Base-by-base conservation (phyloP, 2,329 filamentous ascomycete species). In the Diaporthe batatas region DNA sequence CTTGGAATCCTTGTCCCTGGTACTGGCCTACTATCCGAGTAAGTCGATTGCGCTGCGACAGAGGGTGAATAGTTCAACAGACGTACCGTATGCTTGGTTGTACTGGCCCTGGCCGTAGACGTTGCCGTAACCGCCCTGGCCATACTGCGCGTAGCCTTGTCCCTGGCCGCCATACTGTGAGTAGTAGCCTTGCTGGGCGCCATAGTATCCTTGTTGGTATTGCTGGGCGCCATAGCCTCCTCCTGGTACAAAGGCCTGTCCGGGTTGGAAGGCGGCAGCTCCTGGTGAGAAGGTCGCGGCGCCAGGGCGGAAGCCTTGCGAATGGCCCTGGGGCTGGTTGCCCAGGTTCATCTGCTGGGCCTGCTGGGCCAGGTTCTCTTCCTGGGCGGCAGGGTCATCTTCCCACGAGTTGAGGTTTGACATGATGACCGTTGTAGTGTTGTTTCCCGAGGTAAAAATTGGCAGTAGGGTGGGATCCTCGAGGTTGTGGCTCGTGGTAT, bases 381-480 rank as follows among this genome's bases (percentile, higher is more conserved):
- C 92, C 86, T 94, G 92, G 75, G 90, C 91, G 71, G 92, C 87
- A 79, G 92, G 91, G 80, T 95, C 94, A 80, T 97, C 94, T 85
- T 98, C 95, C 94, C 96, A 98, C 75, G 95, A 98, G 83, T 97
- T 95, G 79, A 94, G 93, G 83, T 95, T 91, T 79, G 95, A 93
- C 95, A 98, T 98, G 80, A 71, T 88, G 80, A 16, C 18, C 53
- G 72, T 71, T 70, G 75, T 75, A 29, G 55, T 53, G 57, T 78
- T 76, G 65, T 68, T 49, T 39, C 25, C 54, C 55, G 6, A 49
- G 18, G 18, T 44, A 54, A 72, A 72, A 39, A 39, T 18, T 54
- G 39, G 49, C 47, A 49, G 23, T 14, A 53, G 34, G 49, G 29
- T 34, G 39, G 39, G 72, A 29, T 2, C 29, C 29, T 29, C 29